Evolutionary conservation across 225 moss, liverwort and hornwort species (phyloP).

Genomic region (Rhytidiadelphus loreus): DNA sequence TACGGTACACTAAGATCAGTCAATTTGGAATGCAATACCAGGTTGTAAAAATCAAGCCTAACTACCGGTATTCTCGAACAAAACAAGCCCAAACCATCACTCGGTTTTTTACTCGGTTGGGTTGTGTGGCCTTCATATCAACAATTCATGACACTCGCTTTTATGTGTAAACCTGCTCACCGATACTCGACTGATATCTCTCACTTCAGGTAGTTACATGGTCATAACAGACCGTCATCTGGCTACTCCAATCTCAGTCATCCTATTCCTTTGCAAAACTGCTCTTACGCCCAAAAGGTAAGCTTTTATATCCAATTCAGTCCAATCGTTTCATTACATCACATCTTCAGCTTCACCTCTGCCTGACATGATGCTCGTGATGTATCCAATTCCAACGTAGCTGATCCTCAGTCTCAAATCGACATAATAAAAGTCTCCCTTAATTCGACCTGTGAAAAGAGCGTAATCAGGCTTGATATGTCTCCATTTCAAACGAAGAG

Average conservation of each 20-base stretch:
- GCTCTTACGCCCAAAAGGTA: neutral
- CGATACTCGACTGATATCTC: neutral
- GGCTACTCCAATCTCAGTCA: conserved; percentile 18
- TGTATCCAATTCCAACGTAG: neutral
- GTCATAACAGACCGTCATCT: neutral
- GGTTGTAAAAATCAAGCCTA: neutral
- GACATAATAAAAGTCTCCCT: neutral
- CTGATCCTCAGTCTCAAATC: neutral
- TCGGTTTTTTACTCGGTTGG: neutral
- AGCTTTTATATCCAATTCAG: neutral
- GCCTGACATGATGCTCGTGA: neutral
- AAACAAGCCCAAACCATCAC: neutral
- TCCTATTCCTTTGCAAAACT: neutral
- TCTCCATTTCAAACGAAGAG: neutral
- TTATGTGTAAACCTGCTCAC: neutral
- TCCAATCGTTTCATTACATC: neutral
- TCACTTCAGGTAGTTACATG: neutral
- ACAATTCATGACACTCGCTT: neutral
- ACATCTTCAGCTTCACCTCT: neutral
- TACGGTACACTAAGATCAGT: neutral
- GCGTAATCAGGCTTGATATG: neutral
- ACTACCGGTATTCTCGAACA: neutral
- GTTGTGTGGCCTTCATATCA: too few species aligned
- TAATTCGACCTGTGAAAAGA: neutral
- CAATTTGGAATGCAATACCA: neutral